These are phyloP conservation scores for Apophysomyces sp. DNA, from an alignment of 371 early-diverging fungal genomes.

Conservation along the genomic window DNA sequence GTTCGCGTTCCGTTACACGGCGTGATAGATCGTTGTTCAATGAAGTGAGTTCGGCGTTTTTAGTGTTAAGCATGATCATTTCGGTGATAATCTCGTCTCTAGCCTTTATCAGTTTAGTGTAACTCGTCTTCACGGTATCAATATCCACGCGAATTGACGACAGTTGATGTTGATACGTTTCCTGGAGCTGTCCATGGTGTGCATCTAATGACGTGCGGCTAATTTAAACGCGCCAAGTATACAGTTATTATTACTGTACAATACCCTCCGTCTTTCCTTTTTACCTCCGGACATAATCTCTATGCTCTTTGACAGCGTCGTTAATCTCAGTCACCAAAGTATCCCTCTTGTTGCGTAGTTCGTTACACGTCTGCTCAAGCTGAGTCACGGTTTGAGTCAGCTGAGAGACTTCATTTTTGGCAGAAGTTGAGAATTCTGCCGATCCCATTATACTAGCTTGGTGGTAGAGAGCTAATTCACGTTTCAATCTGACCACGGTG, in stretches of 20 bases:
- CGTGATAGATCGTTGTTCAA: constrained; percentile 57
- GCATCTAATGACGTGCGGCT: constrained; percentile 11
- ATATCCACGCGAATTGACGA: constrained; percentile 32
- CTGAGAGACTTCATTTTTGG: constrained; percentile 32
- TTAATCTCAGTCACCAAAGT: constrained; percentile 21
- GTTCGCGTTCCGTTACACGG: constrained; percentile 40
- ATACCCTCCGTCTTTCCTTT: not conserved
- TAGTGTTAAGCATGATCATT: constrained; percentile 53
- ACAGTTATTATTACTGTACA: not conserved
- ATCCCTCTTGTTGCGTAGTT: constrained; percentile 30
- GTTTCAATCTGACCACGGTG: constrained; percentile 23
- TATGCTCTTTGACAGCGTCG: constrained; percentile 11
- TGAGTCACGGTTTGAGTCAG: constrained; percentile 6
- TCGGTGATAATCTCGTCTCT: constrained; percentile 45
- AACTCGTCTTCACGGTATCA: constrained; percentile 11
- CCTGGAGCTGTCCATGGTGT: constrained; percentile 27
- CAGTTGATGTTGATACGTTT: constrained; percentile 36
- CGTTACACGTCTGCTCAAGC: constrained; percentile 28
- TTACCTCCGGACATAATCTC: constrained; percentile 2
- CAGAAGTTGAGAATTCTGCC: constrained; percentile 6
- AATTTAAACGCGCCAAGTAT: too few species aligned
- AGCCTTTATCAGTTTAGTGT: constrained; percentile 22
- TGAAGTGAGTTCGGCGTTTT: constrained; percentile 51
- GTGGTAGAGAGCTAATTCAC: constrained; percentile 36
- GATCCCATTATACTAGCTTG: constrained; percentile 27